Evolutionary conservation across 345 rosid species (phyloP).

Genomic region (Adansonia digitata): DNA sequence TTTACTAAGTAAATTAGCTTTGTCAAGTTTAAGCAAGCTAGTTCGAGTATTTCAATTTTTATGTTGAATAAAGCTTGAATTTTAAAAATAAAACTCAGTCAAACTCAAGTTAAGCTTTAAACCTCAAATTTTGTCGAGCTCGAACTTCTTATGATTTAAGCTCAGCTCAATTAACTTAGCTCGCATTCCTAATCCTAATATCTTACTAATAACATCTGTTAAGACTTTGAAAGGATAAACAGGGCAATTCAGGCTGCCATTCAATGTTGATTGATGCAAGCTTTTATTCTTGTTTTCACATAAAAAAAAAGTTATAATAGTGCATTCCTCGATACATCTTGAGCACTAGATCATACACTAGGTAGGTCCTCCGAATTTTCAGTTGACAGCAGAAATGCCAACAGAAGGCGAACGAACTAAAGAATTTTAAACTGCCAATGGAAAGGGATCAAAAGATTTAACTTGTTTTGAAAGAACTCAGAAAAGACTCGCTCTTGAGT

Average conservation of each 20-base stretch:
- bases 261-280: not conserved
- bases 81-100: too few species aligned
- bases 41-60: too few species aligned
- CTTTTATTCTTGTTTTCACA: not conserved
- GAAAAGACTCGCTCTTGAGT: not conserved
- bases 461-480: not conserved
- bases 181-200: conserved; percentile 3
- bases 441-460: not conserved
- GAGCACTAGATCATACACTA: not conserved
- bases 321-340: not conserved
- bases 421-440: not conserved
- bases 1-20: too few species aligned
- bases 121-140: too few species aligned
- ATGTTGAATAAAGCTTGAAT: too few species aligned
- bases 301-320: not conserved
- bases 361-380: not conserved
- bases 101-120: too few species aligned
- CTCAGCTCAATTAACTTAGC: too few species aligned
- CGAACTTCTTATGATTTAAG: too few species aligned
- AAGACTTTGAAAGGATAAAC: conserved; percentile 1
- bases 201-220: not conserved
- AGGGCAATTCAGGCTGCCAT: not conserved
- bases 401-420: not conserved
- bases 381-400: not conserved
- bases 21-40: too few species aligned